Evolutionary conservation across 345 rosid genomes (phyloP).

Genomic region (Citrus medica): DNA sequence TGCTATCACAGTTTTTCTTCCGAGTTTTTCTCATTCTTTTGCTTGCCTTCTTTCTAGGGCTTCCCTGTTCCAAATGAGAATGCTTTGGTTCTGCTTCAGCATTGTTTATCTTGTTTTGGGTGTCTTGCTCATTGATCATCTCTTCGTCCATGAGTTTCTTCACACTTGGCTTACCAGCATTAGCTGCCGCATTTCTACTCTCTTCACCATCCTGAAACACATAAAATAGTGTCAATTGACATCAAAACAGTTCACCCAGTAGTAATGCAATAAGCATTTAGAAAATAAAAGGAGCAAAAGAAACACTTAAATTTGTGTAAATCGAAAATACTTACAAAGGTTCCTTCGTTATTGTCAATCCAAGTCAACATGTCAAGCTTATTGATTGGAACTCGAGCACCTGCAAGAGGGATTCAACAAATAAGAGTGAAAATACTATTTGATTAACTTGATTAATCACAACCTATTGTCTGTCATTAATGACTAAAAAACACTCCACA

Average conservation of each 20-base stretch:
- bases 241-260: conserved; percentile 11
- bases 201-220: conserved; percentile 56
- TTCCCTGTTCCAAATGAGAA: conserved; percentile 44
- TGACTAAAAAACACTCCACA: neutral
- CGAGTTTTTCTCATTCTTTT: conserved; percentile 52
- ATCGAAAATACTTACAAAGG: conserved; percentile 38
- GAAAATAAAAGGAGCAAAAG: neutral
- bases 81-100: conserved; percentile 39
- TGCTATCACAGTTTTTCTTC: conserved; percentile 51
- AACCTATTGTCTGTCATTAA: neutral
- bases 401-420: conserved; percentile 32
- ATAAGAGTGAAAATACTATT: neutral
- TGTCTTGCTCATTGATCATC: conserved; percentile 48
- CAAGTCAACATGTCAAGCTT: conserved; percentile 31
- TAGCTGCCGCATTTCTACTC: conserved; percentile 16
- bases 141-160: conserved; percentile 95
- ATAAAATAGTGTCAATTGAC: conserved; percentile 6
- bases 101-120: conserved; percentile 35
- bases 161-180: conserved; percentile 62
- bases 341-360: conserved; percentile 37
- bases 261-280: neutral
- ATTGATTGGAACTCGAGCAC: conserved; percentile 26
- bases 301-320: neutral
- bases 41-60: conserved; percentile 39
- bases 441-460: neutral